Evolutionary conservation across 2,329 filamentous ascomycete genomes (phyloP), one percentile per base, ranked within the genome.

Genomic region (Sclerotinia spermophila): DNA sequence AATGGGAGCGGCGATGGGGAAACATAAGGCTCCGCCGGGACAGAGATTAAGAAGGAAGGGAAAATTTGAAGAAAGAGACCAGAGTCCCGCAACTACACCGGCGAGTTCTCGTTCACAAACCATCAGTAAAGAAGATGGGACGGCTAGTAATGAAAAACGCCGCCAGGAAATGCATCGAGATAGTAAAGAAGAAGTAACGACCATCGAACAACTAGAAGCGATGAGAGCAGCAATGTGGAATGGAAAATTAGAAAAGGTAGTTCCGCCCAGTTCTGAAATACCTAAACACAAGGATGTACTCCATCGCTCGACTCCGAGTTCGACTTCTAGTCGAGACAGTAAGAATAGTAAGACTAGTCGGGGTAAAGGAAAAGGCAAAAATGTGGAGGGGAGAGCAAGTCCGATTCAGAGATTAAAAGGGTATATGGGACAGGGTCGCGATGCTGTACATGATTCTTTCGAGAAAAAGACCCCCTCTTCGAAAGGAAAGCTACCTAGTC

Each of bases 371-470:
- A 38, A 62, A 33, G 35, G 56, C 0, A 62, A 51, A 33, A 24
- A 19, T 21, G 6, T 33, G 11, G 51, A 67, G 38, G 35, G 65
- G 2, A 44, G 65, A 17, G 44, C 67, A 19, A 51, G 55, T 5
- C 55, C 55, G 33, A 38, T 69, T 3, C 55, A 66, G 51, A 70
- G 38, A n/a, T 48, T 70, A 2, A 65, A 65, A 33, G 68, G 53
- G 6, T 70, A 70, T 40, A 66, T 70, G 24, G 68, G 60, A 15
- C 45, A 56, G 19, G 35, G 38, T 4, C 48, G n/a, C 7, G 60
- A 44, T 17, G 38, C 17, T 30, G 48, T 45, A 10, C 30, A 68
- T 40, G 67, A 68, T 19, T 38, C 19, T 33, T 17, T 44, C n/a
- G 67, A 48, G 30, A 68, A 38, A 3, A 68, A 53, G n/a, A 40